Percentiles rank a stretch among this genome's conserved stretches.
Conservation (phyloP, 2,329 filamentous ascomycete genomes). For the Epichloe typhina region DNA sequence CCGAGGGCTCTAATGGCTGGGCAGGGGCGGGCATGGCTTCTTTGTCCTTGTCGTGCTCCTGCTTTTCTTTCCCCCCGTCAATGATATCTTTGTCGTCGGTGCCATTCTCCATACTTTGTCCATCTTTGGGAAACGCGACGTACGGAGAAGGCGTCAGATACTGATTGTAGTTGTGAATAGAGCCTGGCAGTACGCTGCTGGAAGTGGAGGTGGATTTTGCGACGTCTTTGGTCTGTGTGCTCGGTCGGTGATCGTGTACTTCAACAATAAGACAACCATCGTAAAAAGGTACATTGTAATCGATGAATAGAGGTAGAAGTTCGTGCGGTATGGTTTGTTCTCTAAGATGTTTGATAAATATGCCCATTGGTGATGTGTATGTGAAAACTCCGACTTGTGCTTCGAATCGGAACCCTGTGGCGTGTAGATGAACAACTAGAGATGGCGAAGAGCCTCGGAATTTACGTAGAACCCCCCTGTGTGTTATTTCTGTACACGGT, state of each 20-base stretch:
- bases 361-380: conserved; percentile 84
- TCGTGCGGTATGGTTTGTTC: conserved; percentile 76
- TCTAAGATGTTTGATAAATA: conserved; percentile 65
- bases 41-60: conserved; percentile 33
- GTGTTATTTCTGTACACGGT: conserved; percentile 48
- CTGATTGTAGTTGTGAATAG: conserved; percentile 83
- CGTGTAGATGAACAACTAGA: conserved; percentile 72
- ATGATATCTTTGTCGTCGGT: conserved; percentile 20
- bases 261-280: conserved; percentile 92
- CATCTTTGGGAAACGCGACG: conserved; percentile 57
- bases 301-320: conserved; percentile 64
- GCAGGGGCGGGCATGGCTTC: conserved; percentile 44
- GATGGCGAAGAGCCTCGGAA: conserved; percentile 66
- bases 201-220: conserved; percentile 35
- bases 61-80: conserved; percentile 18
- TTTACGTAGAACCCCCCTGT: conserved; percentile 71
- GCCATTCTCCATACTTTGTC: conserved; percentile 23
- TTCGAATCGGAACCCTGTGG: conserved; percentile 82
- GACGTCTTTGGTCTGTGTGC: conserved; percentile 45
- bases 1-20: conserved; percentile 30
- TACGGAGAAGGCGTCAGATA: conserved; percentile 84
- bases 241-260: conserved; percentile 74
- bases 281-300: conserved; percentile 73
- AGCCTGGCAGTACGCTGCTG: conserved; percentile 56
- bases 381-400: conserved; percentile 84